Base-by-base conservation (phyloP, 768 basidiomycete genomes). In the Cyclocybe aegerita region DNA sequence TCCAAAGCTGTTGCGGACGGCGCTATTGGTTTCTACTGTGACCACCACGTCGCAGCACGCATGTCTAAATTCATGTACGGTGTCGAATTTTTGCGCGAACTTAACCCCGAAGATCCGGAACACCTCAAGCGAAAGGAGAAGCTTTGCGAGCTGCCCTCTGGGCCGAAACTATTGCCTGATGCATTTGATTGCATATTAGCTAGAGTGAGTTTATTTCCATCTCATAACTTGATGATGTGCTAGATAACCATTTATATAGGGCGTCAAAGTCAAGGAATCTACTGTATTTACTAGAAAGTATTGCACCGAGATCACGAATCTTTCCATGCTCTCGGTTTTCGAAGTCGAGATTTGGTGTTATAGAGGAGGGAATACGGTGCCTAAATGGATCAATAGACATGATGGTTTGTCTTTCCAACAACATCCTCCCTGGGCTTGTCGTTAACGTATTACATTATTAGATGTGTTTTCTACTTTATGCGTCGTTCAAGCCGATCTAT, bases 301-400 rank as follows among this genome's bases (percentile, higher is more conserved):
- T 65, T 88, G 85, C 60, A 90, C 88, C 0, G 88, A 90, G 62
- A 76, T 91, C 34, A 90, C 88, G 7, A 89, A 79, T 54, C 63
- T 91, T 30, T 81, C 83, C 3, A 85, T 88, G 57, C 73, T 90
- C 4, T 87, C 85, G 10, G 85, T 90, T 12, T 90, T 91, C 56
- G 88, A 90, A 62, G 88, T 90, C 23, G 88, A 90, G 64, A 79
- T 91, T 56, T 90, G 88, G 88, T 90, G 88, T 62, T 91, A 80
- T 66, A 74, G 88, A 60, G 88, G 88, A n/a, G 85, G 85, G 39
- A 80, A 85, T 55, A 71, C 67, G 6, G 71, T 85, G 32, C 88
- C 88, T 0, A 80, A 82, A 56, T 90, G 88, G 88, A 90, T 91
- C 46, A 73, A 82, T 40, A 72, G 88, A 48, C 69, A 79, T 11